Base-by-base conservation (phyloP, 1,139 yeast genomes). In the Spencermartinsiella ligniputridi region DNA sequence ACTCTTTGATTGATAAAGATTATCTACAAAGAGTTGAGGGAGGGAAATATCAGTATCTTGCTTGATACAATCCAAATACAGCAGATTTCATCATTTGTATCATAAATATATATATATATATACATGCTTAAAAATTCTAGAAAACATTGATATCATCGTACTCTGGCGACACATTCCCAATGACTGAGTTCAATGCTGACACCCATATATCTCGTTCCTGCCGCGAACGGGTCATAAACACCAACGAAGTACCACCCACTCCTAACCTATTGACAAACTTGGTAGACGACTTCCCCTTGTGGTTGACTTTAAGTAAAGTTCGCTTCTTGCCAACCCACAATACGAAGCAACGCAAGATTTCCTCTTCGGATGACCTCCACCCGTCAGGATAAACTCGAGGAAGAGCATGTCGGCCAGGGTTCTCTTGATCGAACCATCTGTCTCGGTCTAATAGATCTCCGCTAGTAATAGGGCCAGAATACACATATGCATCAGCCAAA, bases 201-300 rank as follows among this genome's bases (percentile, higher is more conserved):
- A 86, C 90, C 97, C 97, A 90, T 25, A 76, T 52, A 59, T 90
- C 96, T 44, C 92, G 71, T 53, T 88, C 96, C 52, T 83, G 86
- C 37, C 95, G 68, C 1, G 95, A 84, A 35, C 94, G 64, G 1
- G 96, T 82, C 76, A 87, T 74, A 57, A 90, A 88, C 3, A 83
- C 82, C 66, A 84, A 70, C 39, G 81, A 75, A 43, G 71, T 73
- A 0, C 95, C 95, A 0, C 81, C 75, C 1, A 79, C 74, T 0
- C 95, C 95, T 40, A 85, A 65, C 45, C 79, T 72, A 29, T 74
- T 70, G 30, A 47, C 62, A 36, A 50, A 49, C 40, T 48, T 51
- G 12, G 53, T 39, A 33, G 44, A 42, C 52, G 35, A 55, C 37
- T 21, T 39, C 16, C 41, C 37, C 17, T 48, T 44, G 12, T 48